Conservation (phyloP, 371 early-diverging fungal species). For the Umbelopsis sp. region DNA sequence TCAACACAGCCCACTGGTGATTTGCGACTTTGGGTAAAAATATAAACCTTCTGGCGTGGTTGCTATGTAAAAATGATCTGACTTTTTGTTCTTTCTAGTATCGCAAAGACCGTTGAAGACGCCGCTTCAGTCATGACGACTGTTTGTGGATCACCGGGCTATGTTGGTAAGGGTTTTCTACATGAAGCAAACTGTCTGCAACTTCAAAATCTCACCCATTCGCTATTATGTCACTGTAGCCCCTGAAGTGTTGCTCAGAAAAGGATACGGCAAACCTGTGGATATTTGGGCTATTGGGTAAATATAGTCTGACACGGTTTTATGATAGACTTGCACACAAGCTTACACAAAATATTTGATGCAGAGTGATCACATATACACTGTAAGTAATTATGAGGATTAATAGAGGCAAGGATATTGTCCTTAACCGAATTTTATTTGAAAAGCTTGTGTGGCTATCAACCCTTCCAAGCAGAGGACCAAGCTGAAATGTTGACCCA, state of each 20-base stretch:
- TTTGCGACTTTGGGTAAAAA: slow-evolving; percentile 70
- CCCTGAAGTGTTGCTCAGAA: slow-evolving; percentile 80
- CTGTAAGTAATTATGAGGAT: slow-evolving; percentile 43
- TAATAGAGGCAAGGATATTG: neutral
- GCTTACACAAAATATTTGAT: neutral
- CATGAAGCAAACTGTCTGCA: neutral
- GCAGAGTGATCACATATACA: slow-evolving; percentile 71
- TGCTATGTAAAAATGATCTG: slow-evolving; percentile 1
- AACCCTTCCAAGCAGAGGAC: slow-evolving; percentile 79
- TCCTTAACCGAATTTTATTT: no score
- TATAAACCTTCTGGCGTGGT: neutral
- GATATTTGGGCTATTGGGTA: slow-evolving; percentile 83
- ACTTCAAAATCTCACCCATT: no score
- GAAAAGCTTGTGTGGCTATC: slow-evolving; percentile 66
- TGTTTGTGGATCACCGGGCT: slow-evolving; percentile 67
- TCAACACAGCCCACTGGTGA: slow-evolving; percentile 62
- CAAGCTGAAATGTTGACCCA: slow-evolving; percentile 61
- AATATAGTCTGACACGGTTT: neutral
- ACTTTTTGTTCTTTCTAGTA: slow-evolving; percentile 34
- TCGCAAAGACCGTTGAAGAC: slow-evolving; percentile 57
- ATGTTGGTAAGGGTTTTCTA: slow-evolving; percentile 39
- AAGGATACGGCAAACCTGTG: slow-evolving; percentile 76
- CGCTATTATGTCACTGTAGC: slow-evolving; percentile 43
- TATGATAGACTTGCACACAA: no score
- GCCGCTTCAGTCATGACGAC: slow-evolving; percentile 55